Percentiles rank a stretch among this genome's conserved stretches.
Conservation (phyloP, 805 yeast species). For the Yarrowia keelungensis region DNA sequence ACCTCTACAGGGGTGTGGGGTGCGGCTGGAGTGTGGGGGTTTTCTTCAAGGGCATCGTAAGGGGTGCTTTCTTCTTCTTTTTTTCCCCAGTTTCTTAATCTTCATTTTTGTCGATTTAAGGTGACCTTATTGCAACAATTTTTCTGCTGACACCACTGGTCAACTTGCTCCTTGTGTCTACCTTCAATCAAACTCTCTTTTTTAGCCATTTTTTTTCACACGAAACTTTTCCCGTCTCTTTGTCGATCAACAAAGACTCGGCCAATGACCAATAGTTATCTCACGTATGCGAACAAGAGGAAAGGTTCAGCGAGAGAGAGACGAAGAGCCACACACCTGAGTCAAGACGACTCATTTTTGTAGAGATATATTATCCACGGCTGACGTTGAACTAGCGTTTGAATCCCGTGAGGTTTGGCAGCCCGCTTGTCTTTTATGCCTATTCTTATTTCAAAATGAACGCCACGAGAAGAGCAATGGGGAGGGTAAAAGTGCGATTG, state of each 20-base stretch:
- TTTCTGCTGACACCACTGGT: no score
- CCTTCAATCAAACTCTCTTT: constrained; percentile 25
- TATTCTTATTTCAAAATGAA: background rate
- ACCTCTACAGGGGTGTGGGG: background rate
- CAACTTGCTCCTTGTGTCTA: background rate
- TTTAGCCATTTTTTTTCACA: constrained; percentile 10
- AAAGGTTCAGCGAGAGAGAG: no score
- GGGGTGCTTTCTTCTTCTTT: no score
- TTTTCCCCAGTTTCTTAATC: no score
- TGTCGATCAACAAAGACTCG: background rate
- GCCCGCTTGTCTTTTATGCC: background rate
- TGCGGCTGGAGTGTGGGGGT: background rate
- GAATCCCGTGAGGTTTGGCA: background rate
- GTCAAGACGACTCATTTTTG: constrained; percentile 1
- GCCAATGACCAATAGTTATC: background rate
- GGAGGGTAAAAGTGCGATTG: no score
- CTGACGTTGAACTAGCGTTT: background rate
- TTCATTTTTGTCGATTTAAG: no score
- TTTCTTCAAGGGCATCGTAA: background rate
- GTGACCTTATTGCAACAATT: no score
- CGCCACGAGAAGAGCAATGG: background rate
- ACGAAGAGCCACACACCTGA: no score
- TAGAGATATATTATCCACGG: no score
- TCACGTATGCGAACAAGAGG: no score
- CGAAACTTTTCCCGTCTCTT: background rate